These are phyloP conservation scores for Cardamine resedifolia DNA, from an alignment of 345 rosid genomes.

Conservation along the genomic window DNA sequence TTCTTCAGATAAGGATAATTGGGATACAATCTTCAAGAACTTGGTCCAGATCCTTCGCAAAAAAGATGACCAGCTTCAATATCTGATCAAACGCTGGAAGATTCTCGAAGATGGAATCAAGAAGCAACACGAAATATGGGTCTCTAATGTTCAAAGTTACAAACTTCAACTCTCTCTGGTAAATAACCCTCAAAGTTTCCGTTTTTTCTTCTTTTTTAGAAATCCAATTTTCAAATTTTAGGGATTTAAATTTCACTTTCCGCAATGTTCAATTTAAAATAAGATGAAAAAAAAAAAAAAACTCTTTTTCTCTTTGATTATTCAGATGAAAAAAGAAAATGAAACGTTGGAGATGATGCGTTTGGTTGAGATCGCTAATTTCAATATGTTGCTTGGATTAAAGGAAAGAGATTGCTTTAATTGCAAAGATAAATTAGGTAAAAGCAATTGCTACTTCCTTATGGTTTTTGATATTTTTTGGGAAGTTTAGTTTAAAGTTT, in stretches of 20 bases:
- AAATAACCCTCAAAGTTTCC: neutral
- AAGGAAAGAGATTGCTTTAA: slow-evolving; percentile 49
- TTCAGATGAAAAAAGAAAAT: slow-evolving; percentile 41
- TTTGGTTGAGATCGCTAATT: slow-evolving; percentile 41
- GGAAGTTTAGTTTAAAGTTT: neutral
- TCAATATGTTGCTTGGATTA: slow-evolving; percentile 47
- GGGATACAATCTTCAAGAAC: slow-evolving; percentile 46
- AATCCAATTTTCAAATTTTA: too few relatives aligned
- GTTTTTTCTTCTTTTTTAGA: too few relatives aligned
- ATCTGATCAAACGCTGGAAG: slow-evolving; percentile 48
- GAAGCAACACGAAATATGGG: slow-evolving; percentile 32
- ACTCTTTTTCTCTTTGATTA: neutral
- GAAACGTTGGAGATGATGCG: slow-evolving; percentile 42
- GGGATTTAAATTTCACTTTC: too few relatives aligned
- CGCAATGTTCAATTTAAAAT: too few relatives aligned
- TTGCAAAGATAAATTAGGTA: slow-evolving; percentile 47
- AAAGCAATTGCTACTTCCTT: neutral
- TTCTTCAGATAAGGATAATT: slow-evolving; percentile 44
- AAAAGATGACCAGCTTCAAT: slow-evolving; percentile 56
- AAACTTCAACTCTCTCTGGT: slow-evolving; percentile 50
- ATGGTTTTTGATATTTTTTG: neutral
- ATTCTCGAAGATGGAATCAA: slow-evolving; percentile 50
- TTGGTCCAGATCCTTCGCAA: slow-evolving; percentile 42
- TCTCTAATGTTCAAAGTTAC: slow-evolving; percentile 2
- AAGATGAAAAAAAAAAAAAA: too few relatives aligned